Percentiles rank a stretch among this genome's conserved stretches.
phyloP scores from a whole-genome alignment of 352 stramenopile genomes.

The Phytophthora uliginosa region DNA sequence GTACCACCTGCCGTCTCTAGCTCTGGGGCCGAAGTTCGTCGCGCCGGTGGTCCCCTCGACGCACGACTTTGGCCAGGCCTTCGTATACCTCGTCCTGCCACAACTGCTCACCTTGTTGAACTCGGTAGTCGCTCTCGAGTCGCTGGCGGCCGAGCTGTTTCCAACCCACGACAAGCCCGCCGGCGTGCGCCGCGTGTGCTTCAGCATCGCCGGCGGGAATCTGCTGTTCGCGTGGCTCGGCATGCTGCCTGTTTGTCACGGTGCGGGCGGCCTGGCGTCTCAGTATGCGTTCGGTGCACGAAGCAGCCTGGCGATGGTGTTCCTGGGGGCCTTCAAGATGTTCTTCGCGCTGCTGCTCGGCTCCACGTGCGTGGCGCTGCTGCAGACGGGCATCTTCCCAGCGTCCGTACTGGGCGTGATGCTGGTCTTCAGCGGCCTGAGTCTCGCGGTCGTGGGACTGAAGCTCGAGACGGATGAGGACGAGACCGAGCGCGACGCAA shows the following conservation, averaged over 20 bases:
- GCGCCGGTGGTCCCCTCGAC: conserved; percentile 62
- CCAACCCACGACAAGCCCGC: conserved; percentile 76
- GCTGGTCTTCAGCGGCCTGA: conserved; percentile 68
- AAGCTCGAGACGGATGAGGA: conserved; percentile 43
- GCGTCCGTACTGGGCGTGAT: conserved; percentile 66
- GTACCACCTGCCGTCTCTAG: conserved; percentile 64
- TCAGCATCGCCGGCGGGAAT: conserved; percentile 82
- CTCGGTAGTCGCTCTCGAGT: conserved; percentile 93
- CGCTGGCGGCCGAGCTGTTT: conserved; percentile 91
- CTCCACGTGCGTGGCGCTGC: conserved; percentile 66
- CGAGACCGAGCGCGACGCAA: conserved; percentile 42
- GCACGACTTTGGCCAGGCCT: conserved; percentile 73
- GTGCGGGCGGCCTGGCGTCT: conserved; percentile 92
- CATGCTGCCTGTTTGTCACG: conserved; percentile 95
- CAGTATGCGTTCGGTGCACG: conserved; percentile 94
- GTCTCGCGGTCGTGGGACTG: conserved; percentile 56
- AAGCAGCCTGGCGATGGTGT: conserved; percentile 91
- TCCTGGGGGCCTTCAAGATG: conserved; percentile 93
- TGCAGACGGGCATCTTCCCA: conserved; percentile 70
- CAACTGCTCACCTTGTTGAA: conserved; percentile 95
- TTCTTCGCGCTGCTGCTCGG: conserved; percentile 91
- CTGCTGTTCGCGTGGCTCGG: conserved; percentile 91
- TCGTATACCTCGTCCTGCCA: conserved; percentile 91
- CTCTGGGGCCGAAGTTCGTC: conserved; percentile 67
- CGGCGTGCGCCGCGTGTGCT: conserved; percentile 73